Conservation (phyloP, 257 asterid species). For the Avicennia marina region DNA sequence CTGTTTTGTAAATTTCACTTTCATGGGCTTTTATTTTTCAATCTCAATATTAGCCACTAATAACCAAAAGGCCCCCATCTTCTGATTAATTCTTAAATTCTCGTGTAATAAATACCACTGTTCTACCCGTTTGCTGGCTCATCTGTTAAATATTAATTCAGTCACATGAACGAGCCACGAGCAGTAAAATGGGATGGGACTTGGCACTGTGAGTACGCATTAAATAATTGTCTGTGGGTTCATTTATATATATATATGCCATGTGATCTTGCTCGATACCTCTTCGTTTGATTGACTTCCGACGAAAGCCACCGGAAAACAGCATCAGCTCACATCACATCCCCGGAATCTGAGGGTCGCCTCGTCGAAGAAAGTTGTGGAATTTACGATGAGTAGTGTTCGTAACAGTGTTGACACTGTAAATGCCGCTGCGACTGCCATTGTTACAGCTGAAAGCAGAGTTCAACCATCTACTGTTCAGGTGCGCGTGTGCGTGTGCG, state of each 20-base stretch:
- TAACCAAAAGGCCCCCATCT: conserved; percentile 20
- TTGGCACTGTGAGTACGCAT: background rate
- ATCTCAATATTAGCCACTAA: conserved; percentile 29
- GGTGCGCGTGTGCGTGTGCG: conserved; percentile 34
- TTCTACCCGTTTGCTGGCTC: conserved; percentile 20
- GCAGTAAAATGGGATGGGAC: background rate
- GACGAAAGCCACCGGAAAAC: conserved; percentile 31
- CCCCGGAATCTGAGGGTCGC: conserved; percentile 26
- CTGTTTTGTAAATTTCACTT: background rate
- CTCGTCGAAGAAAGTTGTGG: conserved; percentile 2
- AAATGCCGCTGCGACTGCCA: conserved; percentile 92
- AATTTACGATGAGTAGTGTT: conserved; percentile 61
- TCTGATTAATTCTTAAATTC: conserved; percentile 13
- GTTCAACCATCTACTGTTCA: conserved; percentile 71
- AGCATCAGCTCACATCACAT: conserved; percentile 11
- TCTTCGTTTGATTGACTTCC: conserved; percentile 42
- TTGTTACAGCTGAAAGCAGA: conserved; percentile 81
- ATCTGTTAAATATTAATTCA: conserved; percentile 18
- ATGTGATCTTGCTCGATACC: conserved; percentile 46
- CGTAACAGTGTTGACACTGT: conserved; percentile 80
- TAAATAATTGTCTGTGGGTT: conserved; percentile 27
- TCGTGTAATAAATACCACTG: conserved; percentile 1
- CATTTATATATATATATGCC: conserved; percentile 47
- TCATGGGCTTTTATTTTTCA: conserved; percentile 15
- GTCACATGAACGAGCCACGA: conserved; percentile 26